Percentiles rank a stretch among this genome's conserved stretches.
phyloP scores from a whole-genome alignment of 306 rosid species.

The Inga oerstediana region DNA sequence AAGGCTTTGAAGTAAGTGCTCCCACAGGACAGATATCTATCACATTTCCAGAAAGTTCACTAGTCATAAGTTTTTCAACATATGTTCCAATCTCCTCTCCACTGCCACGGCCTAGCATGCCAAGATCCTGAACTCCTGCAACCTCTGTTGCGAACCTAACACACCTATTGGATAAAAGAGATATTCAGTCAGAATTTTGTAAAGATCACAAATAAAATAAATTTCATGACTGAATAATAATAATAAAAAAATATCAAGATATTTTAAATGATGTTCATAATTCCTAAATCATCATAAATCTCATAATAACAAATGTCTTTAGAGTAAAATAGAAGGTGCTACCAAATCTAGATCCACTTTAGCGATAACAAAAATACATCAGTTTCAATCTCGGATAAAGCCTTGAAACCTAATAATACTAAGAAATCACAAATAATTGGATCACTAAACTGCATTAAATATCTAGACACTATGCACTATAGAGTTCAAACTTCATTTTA shows the following conservation, averaged over 20 bases:
- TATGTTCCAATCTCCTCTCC: constrained; percentile 99
- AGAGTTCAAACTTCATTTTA: neutral
- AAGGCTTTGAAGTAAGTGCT: constrained; percentile 94
- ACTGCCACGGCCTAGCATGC: constrained; percentile 98
- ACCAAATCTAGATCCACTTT: neutral
- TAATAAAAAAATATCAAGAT: constrained; percentile 4
- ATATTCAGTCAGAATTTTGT: constrained; percentile 33
- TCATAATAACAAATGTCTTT: neutral
- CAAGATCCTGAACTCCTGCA: constrained; percentile 98
- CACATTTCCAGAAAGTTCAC: constrained; percentile 99
- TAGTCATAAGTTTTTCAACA: constrained; percentile 92
- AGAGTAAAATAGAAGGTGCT: neutral
- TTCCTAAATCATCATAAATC: neutral
- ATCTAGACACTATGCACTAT: neutral
- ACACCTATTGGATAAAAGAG: constrained; percentile 62
- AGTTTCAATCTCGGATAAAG: neutral
- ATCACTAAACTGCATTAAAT: neutral
- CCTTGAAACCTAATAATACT: neutral
- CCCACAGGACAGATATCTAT: constrained; percentile 98
- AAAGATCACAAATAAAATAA: constrained; percentile 30
- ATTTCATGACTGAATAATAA: constrained; percentile 22
- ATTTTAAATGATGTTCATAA: neutral
- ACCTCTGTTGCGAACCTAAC: constrained; percentile 98
- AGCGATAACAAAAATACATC: neutral
- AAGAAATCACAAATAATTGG: neutral